Base-by-base conservation (phyloP, 2,329 filamentous ascomycete genomes). In the Sclerotinia sclerotiorum region DNA sequence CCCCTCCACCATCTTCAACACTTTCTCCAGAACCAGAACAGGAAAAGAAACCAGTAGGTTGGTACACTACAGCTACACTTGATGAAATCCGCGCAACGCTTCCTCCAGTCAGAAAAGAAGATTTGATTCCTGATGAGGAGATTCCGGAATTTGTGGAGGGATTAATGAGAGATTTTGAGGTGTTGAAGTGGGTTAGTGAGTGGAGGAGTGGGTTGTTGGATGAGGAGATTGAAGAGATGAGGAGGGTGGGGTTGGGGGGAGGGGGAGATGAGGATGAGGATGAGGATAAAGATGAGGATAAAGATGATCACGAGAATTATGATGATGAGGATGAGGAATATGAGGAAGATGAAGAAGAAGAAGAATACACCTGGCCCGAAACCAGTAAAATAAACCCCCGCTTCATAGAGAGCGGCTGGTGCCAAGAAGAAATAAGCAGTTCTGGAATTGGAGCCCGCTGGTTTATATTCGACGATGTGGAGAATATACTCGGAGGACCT, bases 21-120 rank as follows among this genome's bases (percentile, higher is more conserved):
- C 8, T 8, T 32, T 32, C 35, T 35, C 35, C 7, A 35, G 35
- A 35, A 35, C 32, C 5, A 35, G 27, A 0, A 7, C n/a, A 5
- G 7, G 32, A n/a, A 13, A 6, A 57, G 3, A 63, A 63, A 3
- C 60, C 60, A 0, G 0, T 5, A 0, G 60, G 60, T 0, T 63
- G 60, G 60, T 63, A 51, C 2, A 39, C 46, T 2, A 42, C 32
- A 0, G 60, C 60, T 0, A 2, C 60, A 0, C 46, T 63, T 0
- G 46, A 27, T 0, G n/a, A 27, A 3, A 51, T 63, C 15, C 29
- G 60, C 0, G 46, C 46, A 1, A 63, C 60, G 15, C 46, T 63
- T 2, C 46, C 60, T 0, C 4, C 3, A 2, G 0, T 51, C 1
- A 19, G 2, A 5, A 27, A 21, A 0, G 29, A 63, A 8, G 32